Conservation (phyloP, 257 asterid genomes). For the Buddleja alternifolia region DNA sequence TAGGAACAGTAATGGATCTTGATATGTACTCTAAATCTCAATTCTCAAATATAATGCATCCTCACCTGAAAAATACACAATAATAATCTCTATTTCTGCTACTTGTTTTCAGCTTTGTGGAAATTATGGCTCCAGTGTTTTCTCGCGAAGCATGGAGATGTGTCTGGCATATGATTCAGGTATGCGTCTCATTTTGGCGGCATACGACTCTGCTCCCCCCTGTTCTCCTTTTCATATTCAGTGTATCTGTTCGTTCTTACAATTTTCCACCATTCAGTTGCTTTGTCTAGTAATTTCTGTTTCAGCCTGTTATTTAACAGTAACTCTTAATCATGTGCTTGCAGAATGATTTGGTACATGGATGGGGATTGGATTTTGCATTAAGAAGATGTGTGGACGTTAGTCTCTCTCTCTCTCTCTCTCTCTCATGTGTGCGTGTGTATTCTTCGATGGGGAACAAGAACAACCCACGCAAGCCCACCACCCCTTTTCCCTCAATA, state of each 20-base stretch:
- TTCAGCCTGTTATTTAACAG: constrained; percentile 8
- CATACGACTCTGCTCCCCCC: constrained; percentile 7
- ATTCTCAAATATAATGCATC: background rate
- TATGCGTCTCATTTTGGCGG: constrained; percentile 31
- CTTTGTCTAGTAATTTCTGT: constrained; percentile 20
- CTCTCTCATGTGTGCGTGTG: background rate
- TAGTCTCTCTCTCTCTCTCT: constrained; percentile 44
- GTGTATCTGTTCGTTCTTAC: constrained; percentile 1
- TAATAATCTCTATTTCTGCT: constrained; percentile 13
- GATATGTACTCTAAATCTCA: constrained; percentile 2
- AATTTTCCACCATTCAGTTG: constrained; percentile 22
- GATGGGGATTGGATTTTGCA: constrained; percentile 99
- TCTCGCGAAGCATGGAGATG: constrained; percentile 99
- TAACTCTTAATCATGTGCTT: constrained; percentile 24
- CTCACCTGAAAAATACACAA: background rate
- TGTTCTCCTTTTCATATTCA: background rate
- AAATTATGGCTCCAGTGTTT: constrained; percentile 99
- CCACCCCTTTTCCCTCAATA: too few relatives aligned
- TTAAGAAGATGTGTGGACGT: constrained; percentile 96
- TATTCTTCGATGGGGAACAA: too few relatives aligned
- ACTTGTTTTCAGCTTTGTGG: constrained; percentile 78
- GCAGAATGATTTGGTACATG: constrained; percentile 99
- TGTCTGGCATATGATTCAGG: constrained; percentile 99
- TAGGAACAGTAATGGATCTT: constrained; percentile 1
- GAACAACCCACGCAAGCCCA: too few relatives aligned